These are phyloP conservation scores for Fistulifera pelliculosa DNA, from an alignment of 108 stramenopile species.

Conservation along the genomic window DNA sequence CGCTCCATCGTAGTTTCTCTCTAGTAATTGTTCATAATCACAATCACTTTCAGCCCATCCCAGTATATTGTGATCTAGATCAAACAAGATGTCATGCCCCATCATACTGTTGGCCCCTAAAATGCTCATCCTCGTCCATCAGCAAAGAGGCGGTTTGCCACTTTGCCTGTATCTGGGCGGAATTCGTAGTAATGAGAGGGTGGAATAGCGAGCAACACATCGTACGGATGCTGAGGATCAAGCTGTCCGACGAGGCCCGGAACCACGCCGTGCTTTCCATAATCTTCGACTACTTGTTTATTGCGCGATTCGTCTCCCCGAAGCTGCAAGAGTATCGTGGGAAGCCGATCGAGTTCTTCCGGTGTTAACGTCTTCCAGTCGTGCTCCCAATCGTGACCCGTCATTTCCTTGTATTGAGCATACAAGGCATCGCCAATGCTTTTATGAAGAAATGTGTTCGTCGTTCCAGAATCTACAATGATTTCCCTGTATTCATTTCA, in stretches of 20 bases:
- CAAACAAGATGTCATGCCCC: slow-evolving; percentile 90
- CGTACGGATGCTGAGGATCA: slow-evolving; percentile 43
- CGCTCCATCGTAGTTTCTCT: too few species aligned
- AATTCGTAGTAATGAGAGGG: slow-evolving; percentile 75
- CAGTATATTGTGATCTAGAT: slow-evolving; percentile 55
- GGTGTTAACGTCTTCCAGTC: slow-evolving; percentile 22
- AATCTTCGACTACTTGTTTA: slow-evolving; percentile 22
- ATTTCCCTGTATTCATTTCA: slow-evolving; percentile 62
- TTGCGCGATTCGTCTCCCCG: slow-evolving; percentile 28
- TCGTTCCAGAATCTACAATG: slow-evolving; percentile 96
- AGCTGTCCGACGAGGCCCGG: slow-evolving; percentile 38
- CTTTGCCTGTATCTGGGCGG: slow-evolving; percentile 31
- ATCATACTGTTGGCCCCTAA: slow-evolving; percentile 94
- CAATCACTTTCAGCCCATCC: slow-evolving; percentile 88
- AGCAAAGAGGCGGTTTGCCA: slow-evolving; percentile 63
- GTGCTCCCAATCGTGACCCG: slow-evolving; percentile 41
- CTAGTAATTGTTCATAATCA: slow-evolving; percentile 27
- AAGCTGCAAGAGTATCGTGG: slow-evolving; percentile 77
- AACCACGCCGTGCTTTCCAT: slow-evolving; percentile 10
- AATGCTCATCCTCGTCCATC: slow-evolving; percentile 73
- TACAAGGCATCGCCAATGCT: slow-evolving; percentile 44
- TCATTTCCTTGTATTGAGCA: slow-evolving; percentile 42
- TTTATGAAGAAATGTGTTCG: slow-evolving; percentile 85
- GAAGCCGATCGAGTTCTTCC: slow-evolving; percentile 49
- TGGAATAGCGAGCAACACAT: slow-evolving; percentile 79